Evolutionary conservation across 352 stramenopile genomes (phyloP).

Genomic region (Phytophthora hybrid): DNA sequence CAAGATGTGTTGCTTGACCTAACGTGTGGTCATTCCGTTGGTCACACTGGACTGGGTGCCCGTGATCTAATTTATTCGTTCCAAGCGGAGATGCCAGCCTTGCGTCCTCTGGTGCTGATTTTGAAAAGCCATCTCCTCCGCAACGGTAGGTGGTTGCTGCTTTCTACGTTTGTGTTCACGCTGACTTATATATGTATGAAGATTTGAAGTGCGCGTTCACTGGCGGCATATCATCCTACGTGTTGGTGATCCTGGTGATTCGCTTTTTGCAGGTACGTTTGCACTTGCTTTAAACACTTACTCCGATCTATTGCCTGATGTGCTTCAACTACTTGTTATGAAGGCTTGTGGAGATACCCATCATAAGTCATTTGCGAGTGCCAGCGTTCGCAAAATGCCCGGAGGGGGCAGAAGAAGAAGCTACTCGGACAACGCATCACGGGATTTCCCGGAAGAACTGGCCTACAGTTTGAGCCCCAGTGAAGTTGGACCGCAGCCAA

Average conservation of each 20-base stretch:
- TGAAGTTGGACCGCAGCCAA: constrained; percentile 32
- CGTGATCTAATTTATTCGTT: constrained; percentile 93
- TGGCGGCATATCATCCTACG: constrained; percentile 96
- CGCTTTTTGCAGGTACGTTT: constrained; percentile 91
- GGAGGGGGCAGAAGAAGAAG: constrained; percentile 39
- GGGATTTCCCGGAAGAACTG: constrained; percentile 36
- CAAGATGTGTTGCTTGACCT: constrained; percentile 91
- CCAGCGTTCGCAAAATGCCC: constrained; percentile 22
- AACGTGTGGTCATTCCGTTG: constrained; percentile 93
- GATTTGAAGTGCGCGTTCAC: constrained; percentile 95
- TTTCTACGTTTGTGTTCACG: constrained; percentile 32
- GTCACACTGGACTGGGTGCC: constrained; percentile 94
- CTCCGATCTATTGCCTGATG: not conserved
- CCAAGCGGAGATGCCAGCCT: constrained; percentile 92
- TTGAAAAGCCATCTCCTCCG: constrained; percentile 90
- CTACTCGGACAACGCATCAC: constrained; percentile 41
- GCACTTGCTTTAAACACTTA: not conserved
- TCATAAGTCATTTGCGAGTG: constrained; percentile 50
- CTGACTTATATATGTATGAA: constrained; percentile 17
- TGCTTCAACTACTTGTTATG: not conserved
- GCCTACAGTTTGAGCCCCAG: constrained; percentile 15
- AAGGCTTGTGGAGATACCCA: constrained; percentile 84
- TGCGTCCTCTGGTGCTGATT: constrained; percentile 95
- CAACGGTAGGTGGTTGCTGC: constrained; percentile 43
- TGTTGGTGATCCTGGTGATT: constrained; percentile 95